phyloP scores from a whole-genome alignment of 768 basidiomycete genomes.

The Trichaptum fuscoviolaceum region DNA sequence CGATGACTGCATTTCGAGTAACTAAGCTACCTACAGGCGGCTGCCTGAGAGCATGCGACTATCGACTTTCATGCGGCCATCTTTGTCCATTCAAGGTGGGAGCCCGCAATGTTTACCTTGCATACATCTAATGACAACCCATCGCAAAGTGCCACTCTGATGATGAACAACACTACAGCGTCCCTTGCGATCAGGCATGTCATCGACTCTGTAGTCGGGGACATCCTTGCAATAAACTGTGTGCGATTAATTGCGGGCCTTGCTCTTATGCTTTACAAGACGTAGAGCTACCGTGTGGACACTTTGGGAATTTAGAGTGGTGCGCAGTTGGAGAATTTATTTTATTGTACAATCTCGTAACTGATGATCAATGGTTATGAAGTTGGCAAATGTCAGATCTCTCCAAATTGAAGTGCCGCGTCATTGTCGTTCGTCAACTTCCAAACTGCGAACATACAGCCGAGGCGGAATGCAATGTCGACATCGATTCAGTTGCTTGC shows the following conservation, averaged over 20 bases:
- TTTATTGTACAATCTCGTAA: neutral
- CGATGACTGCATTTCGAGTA: neutral
- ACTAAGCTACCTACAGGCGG: conserved; percentile 38
- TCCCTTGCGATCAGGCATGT: conserved; percentile 45
- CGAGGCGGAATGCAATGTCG: conserved; percentile 40
- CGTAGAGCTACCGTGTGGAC: conserved; percentile 55
- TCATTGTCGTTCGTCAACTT: conserved; percentile 38
- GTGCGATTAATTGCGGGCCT: conserved; percentile 46
- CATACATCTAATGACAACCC: neutral
- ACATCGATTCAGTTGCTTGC: conserved; percentile 39
- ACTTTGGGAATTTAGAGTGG: conserved; percentile 45
- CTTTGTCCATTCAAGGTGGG: conserved; percentile 55
- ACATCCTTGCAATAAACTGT: conserved; percentile 55
- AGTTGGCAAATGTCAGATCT: conserved; percentile 46
- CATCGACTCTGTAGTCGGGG: conserved; percentile 44
- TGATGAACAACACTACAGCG: conserved; percentile 45
- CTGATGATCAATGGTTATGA: neutral
- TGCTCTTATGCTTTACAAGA: conserved; percentile 44
- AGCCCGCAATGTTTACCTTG: neutral
- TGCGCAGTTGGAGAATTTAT: conserved; percentile 23
- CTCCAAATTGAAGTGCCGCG: conserved; percentile 37
- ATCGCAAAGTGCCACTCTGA: conserved; percentile 53
- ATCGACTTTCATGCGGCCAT: conserved; percentile 55
- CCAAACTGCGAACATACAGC: conserved; percentile 50
- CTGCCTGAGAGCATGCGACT: conserved; percentile 52